Percentiles rank a stretch among this genome's conserved stretches.
These are phyloP conservation scores for Gonapodya sp. DNA, from an alignment of 192 early-diverging fungal genomes.

Conservation along the genomic window DNA sequence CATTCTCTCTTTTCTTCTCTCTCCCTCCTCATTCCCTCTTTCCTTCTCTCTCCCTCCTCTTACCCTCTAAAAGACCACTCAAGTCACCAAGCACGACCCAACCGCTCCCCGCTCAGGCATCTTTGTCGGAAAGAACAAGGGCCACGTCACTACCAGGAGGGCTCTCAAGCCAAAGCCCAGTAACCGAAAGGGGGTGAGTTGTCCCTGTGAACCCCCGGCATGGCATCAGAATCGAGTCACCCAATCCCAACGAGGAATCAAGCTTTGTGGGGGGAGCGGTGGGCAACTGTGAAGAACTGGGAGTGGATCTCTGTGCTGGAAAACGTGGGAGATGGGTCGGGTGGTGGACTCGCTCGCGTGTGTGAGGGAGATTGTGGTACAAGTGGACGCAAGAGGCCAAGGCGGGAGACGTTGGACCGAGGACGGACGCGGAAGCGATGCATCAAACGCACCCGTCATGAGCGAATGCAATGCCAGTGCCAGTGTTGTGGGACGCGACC, in stretches of 20 bases:
- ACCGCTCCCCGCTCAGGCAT: constrained; percentile 68
- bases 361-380: background rate
- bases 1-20: background rate
- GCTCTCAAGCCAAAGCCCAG: constrained; percentile 57
- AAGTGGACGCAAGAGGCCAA: too few species aligned
- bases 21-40: background rate
- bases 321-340: background rate
- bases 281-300: background rate
- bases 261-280: constrained; percentile 11
- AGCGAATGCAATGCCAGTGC: too few species aligned
- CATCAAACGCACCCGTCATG: too few species aligned
- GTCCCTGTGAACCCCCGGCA: too few species aligned
- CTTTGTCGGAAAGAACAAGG: constrained; percentile 82
- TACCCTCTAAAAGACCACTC: background rate
- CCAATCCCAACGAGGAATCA: too few species aligned
- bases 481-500: too few species aligned
- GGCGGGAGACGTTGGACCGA: too few species aligned
- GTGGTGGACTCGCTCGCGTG: constrained; percentile 8
- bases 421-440: too few species aligned
- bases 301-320: background rate
- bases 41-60: background rate
- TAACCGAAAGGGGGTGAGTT: constrained; percentile 77
- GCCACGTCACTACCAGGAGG: constrained; percentile 76
- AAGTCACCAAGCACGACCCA: background rate
- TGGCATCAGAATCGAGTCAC: too few species aligned